These are phyloP conservation scores for Lactifluus echinatus DNA, from an alignment of 768 basidiomycete genomes.

Conservation along the genomic window DNA sequence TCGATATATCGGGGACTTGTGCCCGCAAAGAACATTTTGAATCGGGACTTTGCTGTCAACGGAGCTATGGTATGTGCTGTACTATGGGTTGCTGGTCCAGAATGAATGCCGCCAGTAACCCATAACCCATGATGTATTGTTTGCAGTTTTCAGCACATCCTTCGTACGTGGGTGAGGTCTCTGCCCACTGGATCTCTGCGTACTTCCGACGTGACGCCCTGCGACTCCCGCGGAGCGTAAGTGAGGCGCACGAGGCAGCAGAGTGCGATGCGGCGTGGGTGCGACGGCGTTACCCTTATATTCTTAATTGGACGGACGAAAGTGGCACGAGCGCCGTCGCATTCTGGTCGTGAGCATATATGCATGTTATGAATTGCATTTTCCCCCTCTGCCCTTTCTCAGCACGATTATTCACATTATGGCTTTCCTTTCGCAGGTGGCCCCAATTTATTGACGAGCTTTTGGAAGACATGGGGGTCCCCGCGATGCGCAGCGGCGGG, in stretches of 20 bases:
- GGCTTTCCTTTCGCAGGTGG: conserved; percentile 37
- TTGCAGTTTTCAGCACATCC: conserved; percentile 46
- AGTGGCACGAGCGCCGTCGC: conserved; percentile 41
- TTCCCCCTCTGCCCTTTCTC: no score
- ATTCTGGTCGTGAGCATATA: conserved; percentile 43
- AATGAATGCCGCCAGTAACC: no score
- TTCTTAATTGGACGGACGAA: conserved; percentile 41
- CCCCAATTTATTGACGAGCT: conserved; percentile 51
- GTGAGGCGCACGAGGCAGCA: conserved; percentile 38
- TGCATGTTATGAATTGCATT: no score
- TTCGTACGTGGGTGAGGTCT: conserved; percentile 46
- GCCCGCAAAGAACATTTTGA: conserved; percentile 47
- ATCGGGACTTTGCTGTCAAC: conserved; percentile 54
- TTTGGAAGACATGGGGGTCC: conserved; percentile 52
- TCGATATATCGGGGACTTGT: conserved; percentile 55
- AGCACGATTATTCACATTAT: no score
- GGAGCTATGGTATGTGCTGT: conserved; percentile 41
- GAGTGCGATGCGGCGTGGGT: conserved; percentile 46
- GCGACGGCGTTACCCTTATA: conserved; percentile 44
- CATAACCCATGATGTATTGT: background rate
- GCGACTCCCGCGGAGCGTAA: conserved; percentile 36
- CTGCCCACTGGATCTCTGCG: conserved; percentile 56
- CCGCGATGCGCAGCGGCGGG: conserved; percentile 45
- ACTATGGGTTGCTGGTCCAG: no score
- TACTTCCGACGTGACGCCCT: conserved; percentile 49